Evolutionary conservation across 768 basidiomycete species (phyloP), one percentile per base, ranked within the genome.

Genomic region (Grammothele lineata): DNA sequence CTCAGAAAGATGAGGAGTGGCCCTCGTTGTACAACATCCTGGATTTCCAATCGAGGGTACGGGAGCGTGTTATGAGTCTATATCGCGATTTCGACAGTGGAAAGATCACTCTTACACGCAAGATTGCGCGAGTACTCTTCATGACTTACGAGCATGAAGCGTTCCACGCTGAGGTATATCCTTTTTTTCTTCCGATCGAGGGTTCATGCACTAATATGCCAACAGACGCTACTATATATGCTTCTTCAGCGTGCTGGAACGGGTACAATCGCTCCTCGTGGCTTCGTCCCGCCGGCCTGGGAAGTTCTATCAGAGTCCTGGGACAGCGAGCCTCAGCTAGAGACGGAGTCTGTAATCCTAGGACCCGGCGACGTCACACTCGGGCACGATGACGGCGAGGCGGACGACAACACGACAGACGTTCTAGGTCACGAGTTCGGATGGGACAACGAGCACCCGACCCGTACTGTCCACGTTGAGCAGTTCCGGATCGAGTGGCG

Each of bases 141-240:
- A 92, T 97, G 85, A 87, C 88, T 0, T 81, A 78, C 44, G 92
- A 95, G 65, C 94, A 98, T 57, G 92, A 97, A 62, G 88, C 78
- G 4, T 71, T 90, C 64, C 95, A 98, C 60, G 73, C 77, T 3
- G 96, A 98, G 73, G 78, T 80, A 55, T 40, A 58, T 45, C 21
- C 15, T 14, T 7, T 30, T 30, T 14, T 30, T 14, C 27, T 36
- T n/a, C n/a, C n/a, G n/a, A n/a, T n/a, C n/a, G n/a, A n/a, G n/a
- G n/a, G n/a, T n/a, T n/a, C n/a, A n/a, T n/a, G n/a, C n/a, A n/a
- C n/a, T n/a, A n/a, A n/a, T n/a, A n/a, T n/a, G n/a, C n/a, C n/a
- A n/a, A 17, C 42, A 81, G 75, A 99, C 96, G 0, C 71, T 98
- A 21, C 71, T 98, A 3, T 98, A 97, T 66, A 97, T 97, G 92